A percentile compares a stretch with the other conserved stretches of the same genome.
phyloP scores from a whole-genome alignment of 495 filamentous ascomycete genomes.

The Lophiotrema nucula region DNA sequence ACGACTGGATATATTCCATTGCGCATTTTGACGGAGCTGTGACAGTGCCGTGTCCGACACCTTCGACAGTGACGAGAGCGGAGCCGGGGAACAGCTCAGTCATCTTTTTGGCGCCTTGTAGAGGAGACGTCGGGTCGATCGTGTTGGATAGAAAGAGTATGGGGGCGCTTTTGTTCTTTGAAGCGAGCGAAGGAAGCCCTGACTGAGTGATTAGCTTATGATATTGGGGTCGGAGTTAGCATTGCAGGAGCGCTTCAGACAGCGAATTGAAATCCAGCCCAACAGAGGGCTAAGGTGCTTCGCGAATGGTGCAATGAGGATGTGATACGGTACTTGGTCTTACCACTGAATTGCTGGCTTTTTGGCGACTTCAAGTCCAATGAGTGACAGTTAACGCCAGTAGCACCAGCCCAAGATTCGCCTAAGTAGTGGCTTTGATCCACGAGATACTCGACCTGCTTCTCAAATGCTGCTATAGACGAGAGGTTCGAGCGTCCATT shows the following conservation, averaged over 20 bases:
- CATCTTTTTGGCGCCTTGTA: conserved; percentile 51
- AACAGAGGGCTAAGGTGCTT: too few relatives aligned
- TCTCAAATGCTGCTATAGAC: conserved; percentile 46
- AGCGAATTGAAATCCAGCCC: too few relatives aligned
- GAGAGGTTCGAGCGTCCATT: conserved; percentile 61
- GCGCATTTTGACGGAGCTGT: conserved; percentile 32
- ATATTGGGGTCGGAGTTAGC: too few relatives aligned
- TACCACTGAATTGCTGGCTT: conserved; percentile 56
- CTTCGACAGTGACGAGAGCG: conserved; percentile 52
- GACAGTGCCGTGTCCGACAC: conserved; percentile 43
- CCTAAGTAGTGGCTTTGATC: conserved; percentile 56
- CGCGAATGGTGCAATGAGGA: too few relatives aligned
- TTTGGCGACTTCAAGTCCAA: conserved; percentile 49
- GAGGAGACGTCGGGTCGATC: conserved; percentile 56
- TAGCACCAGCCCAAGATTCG: conserved; percentile 40
- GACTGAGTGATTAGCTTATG: too few relatives aligned
- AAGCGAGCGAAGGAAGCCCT: too few relatives aligned
- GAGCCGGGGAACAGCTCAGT: conserved; percentile 50
- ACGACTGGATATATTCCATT: conserved; percentile 21
- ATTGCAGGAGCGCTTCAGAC: too few relatives aligned
- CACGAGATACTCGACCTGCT: conserved; percentile 46
- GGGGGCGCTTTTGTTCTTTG: conserved; percentile 32
- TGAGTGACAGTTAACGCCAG: conserved; percentile 36
- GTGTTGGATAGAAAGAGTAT: conserved; percentile 56
- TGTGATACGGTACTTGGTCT: too few relatives aligned